Conservation (phyloP, 2,329 filamentous ascomycete species). For the Pyrenochaeta sp. region DNA sequence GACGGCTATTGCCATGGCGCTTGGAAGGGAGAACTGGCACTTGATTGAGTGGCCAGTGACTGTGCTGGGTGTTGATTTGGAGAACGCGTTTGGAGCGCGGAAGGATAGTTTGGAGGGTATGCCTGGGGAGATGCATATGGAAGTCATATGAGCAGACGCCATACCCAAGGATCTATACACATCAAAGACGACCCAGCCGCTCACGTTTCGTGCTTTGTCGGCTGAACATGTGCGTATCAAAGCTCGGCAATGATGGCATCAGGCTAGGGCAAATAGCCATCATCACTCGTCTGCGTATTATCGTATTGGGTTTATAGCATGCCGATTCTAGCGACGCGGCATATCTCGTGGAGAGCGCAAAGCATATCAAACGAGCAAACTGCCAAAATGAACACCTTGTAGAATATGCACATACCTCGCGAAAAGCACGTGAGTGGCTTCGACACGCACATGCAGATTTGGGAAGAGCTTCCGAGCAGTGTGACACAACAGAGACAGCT, state of each 20-base stretch:
- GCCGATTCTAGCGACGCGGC: too few relatives aligned
- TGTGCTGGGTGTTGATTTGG: constrained; percentile 37
- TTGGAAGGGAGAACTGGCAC: constrained; percentile 41
- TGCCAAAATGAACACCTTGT: background rate
- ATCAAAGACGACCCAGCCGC: background rate
- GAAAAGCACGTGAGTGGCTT: constrained; percentile 2
- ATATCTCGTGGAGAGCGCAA: too few relatives aligned
- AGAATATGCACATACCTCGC: background rate
- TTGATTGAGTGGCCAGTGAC: constrained; percentile 44
- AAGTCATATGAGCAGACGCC: constrained; percentile 30
- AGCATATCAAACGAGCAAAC: background rate
- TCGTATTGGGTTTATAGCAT: too few relatives aligned
- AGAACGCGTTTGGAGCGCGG: constrained; percentile 29
- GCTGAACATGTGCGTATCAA: background rate
- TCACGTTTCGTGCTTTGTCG: background rate
- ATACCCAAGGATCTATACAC: background rate
- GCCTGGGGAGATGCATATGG: constrained; percentile 36
- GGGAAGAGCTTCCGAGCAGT: background rate
- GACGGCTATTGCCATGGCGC: constrained; percentile 42
- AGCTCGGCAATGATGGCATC: too few relatives aligned
- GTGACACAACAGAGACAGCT: background rate
- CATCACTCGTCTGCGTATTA: background rate
- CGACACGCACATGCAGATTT: background rate
- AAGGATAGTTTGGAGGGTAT: constrained; percentile 29
- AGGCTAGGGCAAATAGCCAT: background rate